Evolutionary conservation across 2,329 filamentous ascomycete species (phyloP).

Genomic region (Cercospora citrullina): DNA sequence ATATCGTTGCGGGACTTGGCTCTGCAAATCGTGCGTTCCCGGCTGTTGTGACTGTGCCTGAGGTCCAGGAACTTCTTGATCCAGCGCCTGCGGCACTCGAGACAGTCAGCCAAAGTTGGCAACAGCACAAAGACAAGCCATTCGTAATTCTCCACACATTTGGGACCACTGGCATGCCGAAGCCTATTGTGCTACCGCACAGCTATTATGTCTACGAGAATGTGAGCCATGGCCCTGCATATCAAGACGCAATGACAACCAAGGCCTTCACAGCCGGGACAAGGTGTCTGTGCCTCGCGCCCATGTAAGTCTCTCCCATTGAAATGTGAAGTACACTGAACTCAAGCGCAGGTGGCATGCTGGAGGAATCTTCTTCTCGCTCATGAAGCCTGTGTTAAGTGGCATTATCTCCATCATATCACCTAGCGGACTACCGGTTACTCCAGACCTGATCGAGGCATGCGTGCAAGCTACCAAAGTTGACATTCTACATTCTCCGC

Average conservation of each 20-base stretch:
- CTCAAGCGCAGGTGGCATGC: slow-evolving; percentile 6
- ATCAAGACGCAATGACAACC: not conserved
- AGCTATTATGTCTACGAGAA: slow-evolving; percentile 11
- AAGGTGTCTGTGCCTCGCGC: not conserved
- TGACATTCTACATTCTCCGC: slow-evolving; percentile 9
- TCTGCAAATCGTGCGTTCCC: not conserved
- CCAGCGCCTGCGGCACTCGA: not conserved
- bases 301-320: not conserved
- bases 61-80: not conserved
- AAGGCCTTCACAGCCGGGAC: not conserved
- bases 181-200: slow-evolving; percentile 14
- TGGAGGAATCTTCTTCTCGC: slow-evolving; percentile 10
- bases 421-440: slow-evolving; percentile 5
- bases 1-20: not conserved
- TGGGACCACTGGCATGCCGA: slow-evolving; percentile 23
- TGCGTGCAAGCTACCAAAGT: not conserved
- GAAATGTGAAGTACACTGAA: not conserved
- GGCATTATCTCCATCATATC: slow-evolving; percentile 3
- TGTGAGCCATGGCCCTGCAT: not conserved
- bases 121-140: not conserved
- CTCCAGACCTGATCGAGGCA: slow-evolving; percentile 5
- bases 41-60: not conserved
- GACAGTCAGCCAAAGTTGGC: not conserved
- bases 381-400: slow-evolving; percentile 14
- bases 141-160: slow-evolving; percentile 22